Base-by-base conservation (phyloP, 1,284 basidiomycete genomes). In the Cryptococcus hybrid region DNA sequence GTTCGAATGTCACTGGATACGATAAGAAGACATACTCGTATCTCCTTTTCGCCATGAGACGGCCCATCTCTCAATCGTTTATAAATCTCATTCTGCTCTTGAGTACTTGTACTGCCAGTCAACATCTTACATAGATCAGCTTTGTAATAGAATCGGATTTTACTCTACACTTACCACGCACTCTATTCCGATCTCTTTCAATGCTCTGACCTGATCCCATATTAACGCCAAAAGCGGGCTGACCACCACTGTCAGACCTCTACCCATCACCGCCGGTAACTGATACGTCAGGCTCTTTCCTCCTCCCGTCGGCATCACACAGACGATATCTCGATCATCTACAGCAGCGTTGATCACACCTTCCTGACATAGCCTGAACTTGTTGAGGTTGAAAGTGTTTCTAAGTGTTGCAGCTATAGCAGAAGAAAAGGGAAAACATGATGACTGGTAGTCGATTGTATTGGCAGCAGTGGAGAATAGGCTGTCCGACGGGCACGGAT, bases 191-290 rank as follows among this genome's bases (percentile, higher is more conserved):
- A 82, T 83, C 56, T 89, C 85, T 48, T 78, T 79, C 13, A 95
- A 79, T 70, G 92, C 89, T 51, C 90, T 69, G 34, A 91, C 85
- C 68, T 95, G 92, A 69, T 94, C 92, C 24, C 84, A 85, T 59
- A 93, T 93, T 13, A 92, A 80, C 4, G 90, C 84, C 52, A 92
- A 82, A 6, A 92, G 79, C 3, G 90, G 89, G 3, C 88, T 93
- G 9, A 96, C 87, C 18, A 96, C 92, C 38, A 98, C 72, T 0
- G 91, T 96, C 58, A 87, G 86, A 1, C 93, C 92, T 0, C 56
- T 61, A 2, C 70, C 71, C 40, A 69, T 60, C 2, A 73, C 60
- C 15, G 84, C 80, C 6, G 82, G 82, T 5, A 96, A 73, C 13
- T 96, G 78, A 0, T 94, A 93, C 0, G 94, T 74, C 58, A 71